Evolutionary conservation across 176 grass and related monocot species (phyloP), one percentile per base, ranked within the genome.

Genomic region (Triticum aestivum): DNA sequence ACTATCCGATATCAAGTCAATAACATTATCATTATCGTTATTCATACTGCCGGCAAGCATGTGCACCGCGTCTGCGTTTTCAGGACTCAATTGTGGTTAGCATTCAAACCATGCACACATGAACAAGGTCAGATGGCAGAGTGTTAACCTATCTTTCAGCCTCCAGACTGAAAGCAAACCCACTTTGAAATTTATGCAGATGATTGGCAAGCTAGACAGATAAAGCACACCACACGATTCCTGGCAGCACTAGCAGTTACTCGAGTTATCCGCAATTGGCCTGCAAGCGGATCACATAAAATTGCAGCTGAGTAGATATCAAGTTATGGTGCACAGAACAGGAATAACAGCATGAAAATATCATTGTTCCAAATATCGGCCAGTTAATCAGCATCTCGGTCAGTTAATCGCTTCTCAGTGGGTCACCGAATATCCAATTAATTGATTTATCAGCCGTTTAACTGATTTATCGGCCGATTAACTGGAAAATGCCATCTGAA

Each of bases 1-100:
- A 67, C 88, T 90, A 30, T 90, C 91, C 11, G 91, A 93, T 74
- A 11, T 79, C 77, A 91, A 66, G 64, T 89, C 84, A 82, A 93
- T 85, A 63, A 88, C 12, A 70, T 51, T 4, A 20, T 9, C 30
- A 70, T 39, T 9, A 20, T 38, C 38, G 10, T 61, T 56, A 65
- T 74, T 58, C 91, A 93, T 93, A 88, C 82, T 84, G 27, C 23
- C 69, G 35, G 37, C 17, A 65, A 81, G 77, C 84, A 86, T 49
- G 15, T 20, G 86, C 47, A 56, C 77, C 7, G 24, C 37, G 24
- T 70, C 34, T 71, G 52, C 63, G 12, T 80, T 71, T 21, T 77
- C 71, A 88, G 69, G 39, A 63, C 51, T 41, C 65, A 0, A 20
- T 51, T 84, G 12, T 62, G 21, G 61, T 77, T 77, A 80, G 51